Base-by-base conservation (phyloP, 768 basidiomycete species). In the Chalciporus sphaerocephalus region DNA sequence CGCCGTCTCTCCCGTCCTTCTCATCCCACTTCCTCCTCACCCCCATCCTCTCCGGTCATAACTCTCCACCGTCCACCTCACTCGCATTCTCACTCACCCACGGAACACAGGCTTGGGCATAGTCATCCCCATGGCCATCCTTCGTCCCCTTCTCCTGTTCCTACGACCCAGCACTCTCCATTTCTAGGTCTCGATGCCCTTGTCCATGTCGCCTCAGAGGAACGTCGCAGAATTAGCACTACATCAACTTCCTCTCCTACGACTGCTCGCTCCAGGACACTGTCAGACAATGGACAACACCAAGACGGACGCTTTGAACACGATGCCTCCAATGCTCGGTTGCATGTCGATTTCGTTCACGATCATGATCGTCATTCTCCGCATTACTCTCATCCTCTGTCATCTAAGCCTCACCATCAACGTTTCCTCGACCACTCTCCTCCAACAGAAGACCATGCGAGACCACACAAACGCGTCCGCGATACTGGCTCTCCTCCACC, bases 121-220 rank as follows among this genome's bases (percentile, higher is more conserved):
- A 10, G 51, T 55, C 20, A 13, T 4, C 12, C 15, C 5, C 16
- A 32, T n/a, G 21, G 23, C 28, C 12, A 20, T n/a, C 22, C 38
- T 8, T 16, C 37, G 6, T 22, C 44, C 10, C 5, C 55, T 30
- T 52, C 58, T 10, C 42, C 55, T 34, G 51, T 53, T 25, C 53
- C n/a, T 56, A 27, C 25, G 25, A 47, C 44, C 32, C 65, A 6
- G 40, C 61, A 42, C 39, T 55, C 27, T 40, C 64, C 46, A 44
- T 53, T 50, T 28, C 57, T 66, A 3, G 76, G 75, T 18, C 65
- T 87, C 39, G 83, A 87, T 37, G 83, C 81, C 3, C 75, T 87
- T 34, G 85, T 83, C 10, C 81, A 85, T 63, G 84, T 76, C 17
- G 85, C 85, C 4, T 79, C 80, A 1, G 78, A 82, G 55, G 85